These are phyloP conservation scores for Phytopythium ostracodes DNA, from an alignment of 352 stramenopile genomes.

Conservation along the genomic window DNA sequence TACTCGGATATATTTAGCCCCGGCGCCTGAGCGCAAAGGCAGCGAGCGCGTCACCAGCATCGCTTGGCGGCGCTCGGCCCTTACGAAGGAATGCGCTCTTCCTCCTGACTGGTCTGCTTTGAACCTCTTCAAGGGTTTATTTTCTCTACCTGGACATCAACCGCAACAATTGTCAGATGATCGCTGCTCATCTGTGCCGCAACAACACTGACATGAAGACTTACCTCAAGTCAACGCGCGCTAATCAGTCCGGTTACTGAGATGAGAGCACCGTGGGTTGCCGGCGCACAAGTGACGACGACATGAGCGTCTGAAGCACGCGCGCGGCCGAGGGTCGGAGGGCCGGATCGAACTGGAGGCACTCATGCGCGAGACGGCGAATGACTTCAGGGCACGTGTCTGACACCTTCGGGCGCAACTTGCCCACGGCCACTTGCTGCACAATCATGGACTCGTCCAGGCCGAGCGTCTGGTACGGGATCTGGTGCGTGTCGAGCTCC, in stretches of 20 bases:
- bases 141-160: neutral
- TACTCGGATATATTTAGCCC: neutral
- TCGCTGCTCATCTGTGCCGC: neutral
- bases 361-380: constrained; percentile 70
- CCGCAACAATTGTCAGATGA: neutral
- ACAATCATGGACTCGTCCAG: constrained; percentile 82
- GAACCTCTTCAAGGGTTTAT: neutral
- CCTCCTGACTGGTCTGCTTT: neutral
- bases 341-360: constrained; percentile 73
- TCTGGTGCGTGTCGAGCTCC: constrained; percentile 67
- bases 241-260: constrained; percentile 24
- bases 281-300: constrained; percentile 51
- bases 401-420: constrained; percentile 70
- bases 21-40: too few species aligned
- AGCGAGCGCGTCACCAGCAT: too few species aligned
- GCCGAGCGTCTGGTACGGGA: constrained; percentile 60
- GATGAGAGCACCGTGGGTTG: constrained; percentile 33
- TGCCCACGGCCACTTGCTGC: constrained; percentile 72
- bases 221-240: neutral
- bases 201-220: neutral
- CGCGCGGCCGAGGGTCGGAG: constrained; percentile 61
- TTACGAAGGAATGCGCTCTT: neutral
- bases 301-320: constrained; percentile 69
- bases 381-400: constrained; percentile 78
- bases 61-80: too few species aligned